phyloP scores from a whole-genome alignment of 495 filamentous ascomycete genomes.

The Rostrohypoxylon terebratum region DNA sequence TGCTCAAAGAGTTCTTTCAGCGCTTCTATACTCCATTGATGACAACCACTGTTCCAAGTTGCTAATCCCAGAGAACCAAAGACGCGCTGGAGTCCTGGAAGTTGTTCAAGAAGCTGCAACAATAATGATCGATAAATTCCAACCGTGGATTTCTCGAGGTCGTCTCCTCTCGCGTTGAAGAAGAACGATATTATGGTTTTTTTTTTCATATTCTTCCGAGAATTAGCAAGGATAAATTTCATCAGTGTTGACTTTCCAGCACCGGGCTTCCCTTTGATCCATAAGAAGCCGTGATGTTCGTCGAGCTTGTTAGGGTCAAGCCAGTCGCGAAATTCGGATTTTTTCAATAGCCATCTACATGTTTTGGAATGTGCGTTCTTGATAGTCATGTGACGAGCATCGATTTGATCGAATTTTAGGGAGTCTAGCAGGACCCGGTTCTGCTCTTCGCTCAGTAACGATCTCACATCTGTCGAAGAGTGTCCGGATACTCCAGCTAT shows the following conservation, averaged over 20 bases:
- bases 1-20: slow-evolving; percentile 50
- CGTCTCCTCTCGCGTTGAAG: slow-evolving; percentile 61
- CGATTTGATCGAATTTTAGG: slow-evolving; percentile 54
- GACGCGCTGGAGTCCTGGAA: slow-evolving; percentile 45
- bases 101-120: slow-evolving; percentile 44
- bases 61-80: slow-evolving; percentile 17
- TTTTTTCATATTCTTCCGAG: slow-evolving; percentile 16
- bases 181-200: slow-evolving; percentile 57
- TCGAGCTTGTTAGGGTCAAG: slow-evolving; percentile 51
- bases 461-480: not conserved
- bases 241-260: slow-evolving; percentile 52
- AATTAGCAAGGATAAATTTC: slow-evolving; percentile 51
- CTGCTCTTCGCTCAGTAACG: not conserved
- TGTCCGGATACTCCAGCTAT: not conserved
- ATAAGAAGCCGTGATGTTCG: slow-evolving; percentile 65
- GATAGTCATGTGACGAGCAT: slow-evolving; percentile 55
- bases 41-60: not conserved
- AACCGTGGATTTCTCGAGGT: slow-evolving; percentile 61
- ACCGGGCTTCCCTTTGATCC: slow-evolving; percentile 68
- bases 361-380: slow-evolving; percentile 57
- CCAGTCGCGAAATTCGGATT: slow-evolving; percentile 59
- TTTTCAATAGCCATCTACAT: slow-evolving; percentile 62
- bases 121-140: slow-evolving; percentile 69
- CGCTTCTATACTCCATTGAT: slow-evolving; percentile 40
- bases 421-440: slow-evolving; percentile 31